phyloP scores from a whole-genome alignment of 2,329 filamentous ascomycete species.

The Colletotrichum magnum region DNA sequence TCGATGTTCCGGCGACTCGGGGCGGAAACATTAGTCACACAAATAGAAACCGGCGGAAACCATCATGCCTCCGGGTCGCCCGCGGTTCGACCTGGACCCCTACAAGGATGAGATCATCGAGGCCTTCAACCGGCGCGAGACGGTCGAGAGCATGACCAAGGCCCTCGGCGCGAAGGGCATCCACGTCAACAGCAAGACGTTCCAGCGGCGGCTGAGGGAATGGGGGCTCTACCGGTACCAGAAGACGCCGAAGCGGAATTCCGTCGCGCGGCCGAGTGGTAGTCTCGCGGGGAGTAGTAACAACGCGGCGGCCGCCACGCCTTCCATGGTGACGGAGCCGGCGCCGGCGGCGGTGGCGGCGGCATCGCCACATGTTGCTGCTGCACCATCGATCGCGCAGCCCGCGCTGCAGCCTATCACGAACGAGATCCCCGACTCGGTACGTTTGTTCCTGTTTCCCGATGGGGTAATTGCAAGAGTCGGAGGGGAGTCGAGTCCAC shows the following conservation, averaged over 20 bases:
- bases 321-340: neutral
- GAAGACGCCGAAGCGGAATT: slow-evolving; percentile 14
- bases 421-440: slow-evolving; percentile 32
- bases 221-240: slow-evolving; percentile 26
- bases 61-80: slow-evolving; percentile 33
- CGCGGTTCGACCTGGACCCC: slow-evolving; percentile 30
- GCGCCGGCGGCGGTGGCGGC: neutral
- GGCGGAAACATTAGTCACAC: too few species aligned
- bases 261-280: neutral
- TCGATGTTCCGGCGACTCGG: too few species aligned
- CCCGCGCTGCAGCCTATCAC: slow-evolving; percentile 12
- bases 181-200: slow-evolving; percentile 25
- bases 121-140: slow-evolving; percentile 30
- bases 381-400: neutral
- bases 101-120: slow-evolving; percentile 31
- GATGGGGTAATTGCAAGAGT: slow-evolving; percentile 38
- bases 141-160: slow-evolving; percentile 33
- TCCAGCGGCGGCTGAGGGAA: slow-evolving; percentile 27
- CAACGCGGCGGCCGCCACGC: neutral
- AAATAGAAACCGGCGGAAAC: neutral
- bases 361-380: neutral
- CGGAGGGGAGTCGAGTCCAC: slow-evolving; percentile 9
- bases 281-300: neutral
- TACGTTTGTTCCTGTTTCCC: slow-evolving; percentile 26
- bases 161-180: slow-evolving; percentile 24